phyloP scores from a whole-genome alignment of 768 basidiomycete species.

The Suillus cothurnatus region DNA sequence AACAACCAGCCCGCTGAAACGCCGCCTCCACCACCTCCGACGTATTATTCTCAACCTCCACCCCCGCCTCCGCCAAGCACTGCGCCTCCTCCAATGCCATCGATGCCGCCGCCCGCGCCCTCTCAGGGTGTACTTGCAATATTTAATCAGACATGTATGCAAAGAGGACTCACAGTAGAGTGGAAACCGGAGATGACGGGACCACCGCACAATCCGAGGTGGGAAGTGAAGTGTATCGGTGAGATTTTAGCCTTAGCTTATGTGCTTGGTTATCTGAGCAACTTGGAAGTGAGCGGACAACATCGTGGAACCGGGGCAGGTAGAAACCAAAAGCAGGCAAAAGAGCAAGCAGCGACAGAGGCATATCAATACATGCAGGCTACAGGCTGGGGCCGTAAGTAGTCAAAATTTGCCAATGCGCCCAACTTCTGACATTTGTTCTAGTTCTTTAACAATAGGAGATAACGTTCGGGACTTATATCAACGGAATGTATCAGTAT shows the following conservation, averaged over 20 bases:
- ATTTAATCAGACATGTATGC: conserved; percentile 55
- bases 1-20: conserved; percentile 11
- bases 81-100: conserved; percentile 27
- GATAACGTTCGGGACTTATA: no score
- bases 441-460: conserved; percentile 1
- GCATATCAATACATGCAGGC: conserved; percentile 48
- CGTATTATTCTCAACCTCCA: conserved; percentile 16
- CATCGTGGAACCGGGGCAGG: conserved; percentile 52
- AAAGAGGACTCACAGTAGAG: conserved; percentile 44
- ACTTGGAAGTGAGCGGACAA: conserved; percentile 49
- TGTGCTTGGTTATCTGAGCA: conserved; percentile 8
- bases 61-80: conserved; percentile 16
- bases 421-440: neutral
- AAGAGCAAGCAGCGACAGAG: conserved; percentile 65
- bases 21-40: conserved; percentile 26
- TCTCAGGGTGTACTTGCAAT: conserved; percentile 45
- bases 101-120: conserved; percentile 17
- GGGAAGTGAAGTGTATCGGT: conserved; percentile 59
- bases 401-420: no score
- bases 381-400: conserved; percentile 47
- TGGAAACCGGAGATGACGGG: conserved; percentile 52
- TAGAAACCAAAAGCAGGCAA: conserved; percentile 66
- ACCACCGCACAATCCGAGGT: conserved; percentile 56
- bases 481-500: conserved; percentile 4
- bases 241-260: conserved; percentile 23